These are phyloP conservation scores for Globisporangium echinulatum DNA, from an alignment of 352 stramenopile species.

Conservation along the genomic window DNA sequence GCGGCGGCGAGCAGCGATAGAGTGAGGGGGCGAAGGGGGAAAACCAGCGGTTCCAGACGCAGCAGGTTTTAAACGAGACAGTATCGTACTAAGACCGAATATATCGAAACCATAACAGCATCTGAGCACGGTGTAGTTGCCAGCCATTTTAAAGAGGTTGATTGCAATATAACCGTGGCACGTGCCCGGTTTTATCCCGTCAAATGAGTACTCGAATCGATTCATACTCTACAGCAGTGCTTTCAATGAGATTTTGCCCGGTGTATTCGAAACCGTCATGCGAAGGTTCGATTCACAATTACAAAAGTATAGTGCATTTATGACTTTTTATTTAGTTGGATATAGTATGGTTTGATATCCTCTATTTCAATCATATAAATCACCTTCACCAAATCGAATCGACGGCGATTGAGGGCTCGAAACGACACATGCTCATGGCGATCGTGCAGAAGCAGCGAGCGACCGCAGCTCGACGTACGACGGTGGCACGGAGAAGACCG, in stretches of 20 bases:
- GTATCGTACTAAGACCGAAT: background rate
- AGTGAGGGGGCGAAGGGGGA: constrained; percentile 3
- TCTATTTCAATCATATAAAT: too few species aligned
- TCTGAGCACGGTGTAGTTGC: too few species aligned
- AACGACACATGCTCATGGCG: background rate
- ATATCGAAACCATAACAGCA: background rate
- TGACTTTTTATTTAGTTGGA: too few species aligned
- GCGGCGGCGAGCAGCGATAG: background rate
- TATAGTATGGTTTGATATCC: too few species aligned
- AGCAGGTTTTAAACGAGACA: background rate
- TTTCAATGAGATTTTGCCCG: background rate
- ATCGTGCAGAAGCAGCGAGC: constrained; percentile 1
- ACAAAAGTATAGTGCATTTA: too few species aligned
- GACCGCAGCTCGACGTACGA: constrained; percentile 11
- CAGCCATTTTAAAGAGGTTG: too few species aligned
- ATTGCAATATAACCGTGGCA: too few species aligned
- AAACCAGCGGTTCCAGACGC: background rate
- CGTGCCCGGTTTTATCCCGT: background rate
- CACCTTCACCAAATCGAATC: background rate
- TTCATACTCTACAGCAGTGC: background rate
- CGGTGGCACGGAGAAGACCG: constrained; percentile 11
- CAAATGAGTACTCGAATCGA: background rate
- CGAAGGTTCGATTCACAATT: too few species aligned
- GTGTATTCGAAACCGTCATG: background rate
- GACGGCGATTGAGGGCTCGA: background rate